Percentiles rank a stretch among this genome's conserved stretches.
Evolutionary conservation across 768 basidiomycete genomes (phyloP).

Genomic region (Boletus rufocinnamomeus): DNA sequence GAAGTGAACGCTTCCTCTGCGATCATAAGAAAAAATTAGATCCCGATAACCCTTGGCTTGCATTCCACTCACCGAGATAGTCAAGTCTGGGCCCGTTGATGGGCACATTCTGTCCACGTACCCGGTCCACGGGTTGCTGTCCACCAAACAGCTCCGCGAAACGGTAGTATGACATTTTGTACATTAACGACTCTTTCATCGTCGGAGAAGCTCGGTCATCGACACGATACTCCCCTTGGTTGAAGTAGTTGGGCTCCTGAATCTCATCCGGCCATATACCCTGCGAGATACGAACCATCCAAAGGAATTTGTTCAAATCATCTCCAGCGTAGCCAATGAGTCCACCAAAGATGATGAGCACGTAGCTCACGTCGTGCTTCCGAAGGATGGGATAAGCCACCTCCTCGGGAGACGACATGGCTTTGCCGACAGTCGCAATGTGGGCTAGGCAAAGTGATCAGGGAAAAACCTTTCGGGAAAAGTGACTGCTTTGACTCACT

Average conservation of each 20-base stretch:
- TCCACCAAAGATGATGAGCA: conserved; percentile 96
- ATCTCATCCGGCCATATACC: conserved; percentile 99
- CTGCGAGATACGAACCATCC: conserved; percentile 96
- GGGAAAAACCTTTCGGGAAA: conserved; percentile 10
- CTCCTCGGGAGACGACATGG: conserved; percentile 93
- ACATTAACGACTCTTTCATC: conserved; percentile 98
- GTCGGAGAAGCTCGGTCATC: conserved; percentile 81
- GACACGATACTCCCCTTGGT: conserved; percentile 89
- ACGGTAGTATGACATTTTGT: conserved; percentile 99
- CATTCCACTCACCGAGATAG: conserved; percentile 66
- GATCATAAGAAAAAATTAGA: conserved; percentile 2
- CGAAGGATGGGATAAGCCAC: conserved; percentile 95
- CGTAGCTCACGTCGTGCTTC: conserved; percentile 97
- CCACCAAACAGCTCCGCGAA: conserved; percentile 88
- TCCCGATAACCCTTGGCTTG: background rate
- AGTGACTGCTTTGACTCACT: conserved; percentile 54
- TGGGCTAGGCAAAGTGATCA: conserved; percentile 57
- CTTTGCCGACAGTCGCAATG: conserved; percentile 98
- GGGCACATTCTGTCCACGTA: conserved; percentile 85
- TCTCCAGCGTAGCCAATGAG: conserved; percentile 97
- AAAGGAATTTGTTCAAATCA: conserved; percentile 99
- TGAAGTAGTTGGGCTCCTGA: conserved; percentile 94
- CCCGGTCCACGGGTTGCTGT: conserved; percentile 75
- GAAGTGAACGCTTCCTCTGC: conserved; percentile 97
- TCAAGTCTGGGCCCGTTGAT: conserved; percentile 78